Evolutionary conservation across 345 rosid genomes (phyloP).

Genomic region (Luvunga scandens): DNA sequence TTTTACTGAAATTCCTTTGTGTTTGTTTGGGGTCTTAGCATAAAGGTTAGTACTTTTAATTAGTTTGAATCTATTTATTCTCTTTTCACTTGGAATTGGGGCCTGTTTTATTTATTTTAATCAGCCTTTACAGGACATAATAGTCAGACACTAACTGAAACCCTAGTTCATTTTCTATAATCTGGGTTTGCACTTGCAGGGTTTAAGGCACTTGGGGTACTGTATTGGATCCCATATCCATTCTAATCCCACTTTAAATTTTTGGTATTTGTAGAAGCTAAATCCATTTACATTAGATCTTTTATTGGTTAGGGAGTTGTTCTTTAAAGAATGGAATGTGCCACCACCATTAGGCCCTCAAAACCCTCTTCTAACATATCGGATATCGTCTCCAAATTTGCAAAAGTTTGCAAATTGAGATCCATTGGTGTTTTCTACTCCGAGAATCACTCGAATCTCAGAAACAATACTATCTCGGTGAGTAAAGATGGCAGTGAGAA

Average conservation of each 20-base stretch:
- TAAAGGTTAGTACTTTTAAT: not conserved
- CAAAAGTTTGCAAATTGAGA: constrained; percentile 56
- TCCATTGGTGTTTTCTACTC: constrained; percentile 54
- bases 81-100: not conserved
- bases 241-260: not conserved
- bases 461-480: constrained; percentile 1
- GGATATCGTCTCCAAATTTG: constrained; percentile 53
- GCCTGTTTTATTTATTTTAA: not conserved
- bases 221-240: constrained; percentile 2
- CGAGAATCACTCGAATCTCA: constrained; percentile 19
- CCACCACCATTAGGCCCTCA: constrained; percentile 26
- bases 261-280: not conserved
- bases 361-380: constrained; percentile 45
- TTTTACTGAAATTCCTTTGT: not conserved
- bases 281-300: not conserved
- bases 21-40: not conserved
- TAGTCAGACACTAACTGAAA: not conserved
- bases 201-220: constrained; percentile 5
- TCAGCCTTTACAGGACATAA: not conserved
- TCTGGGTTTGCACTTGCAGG: constrained; percentile 8
- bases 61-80: not conserved
- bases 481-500: constrained; percentile 31
- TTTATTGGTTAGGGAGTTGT: not conserved
- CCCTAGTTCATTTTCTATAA: constrained; percentile 15
- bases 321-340: constrained; percentile 43